Evolutionary conservation across 192 early-diverging fungal species (phyloP), one percentile per base, ranked within the genome.

Genomic region (Gigaspora rosea): DNA sequence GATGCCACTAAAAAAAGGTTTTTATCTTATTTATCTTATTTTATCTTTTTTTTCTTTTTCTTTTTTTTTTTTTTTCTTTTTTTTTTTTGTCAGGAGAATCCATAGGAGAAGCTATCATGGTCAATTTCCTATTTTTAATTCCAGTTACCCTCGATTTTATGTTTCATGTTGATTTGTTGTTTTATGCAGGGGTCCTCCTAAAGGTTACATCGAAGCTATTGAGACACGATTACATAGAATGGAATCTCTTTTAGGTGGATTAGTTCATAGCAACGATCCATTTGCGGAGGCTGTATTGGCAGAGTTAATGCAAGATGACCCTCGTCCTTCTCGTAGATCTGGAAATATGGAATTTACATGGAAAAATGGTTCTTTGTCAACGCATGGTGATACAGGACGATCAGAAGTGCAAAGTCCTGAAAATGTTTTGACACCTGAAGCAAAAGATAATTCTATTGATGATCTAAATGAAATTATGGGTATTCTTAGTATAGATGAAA

Each of bases 181-280:
- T 41, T 41, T 41, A 41, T 41, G 41, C 41, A 35, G 94, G 41
- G 94, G 94, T 4, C 94, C 94, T 33, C 91, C 93, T 22, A 94
- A 93, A 77, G 94, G 94, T 46, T 95, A 95, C 73, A 94, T 95
- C 35, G 94, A 94, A 64, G 91, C 88, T 33, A 89, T 95, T 22
- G 94, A 95, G 71, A 89, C 85, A 71, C 83, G 92, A 73, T 81
- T 95, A 32, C 90, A 90, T 78, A 86, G 87, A 72, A 85, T 92
- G 77, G 93, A 95, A 78, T 82, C 85, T 58, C 84, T 93, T 15
- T 81, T 95, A 20, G 83, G 81, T 18, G 86, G 83, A 12, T 80
- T 92, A 8, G 85, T 90, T 15, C 83, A 86, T 12, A 81, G 78
- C 11, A 86, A 88, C 54, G 83, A 84, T 58, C 74, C 74, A 10